Evolutionary conservation across 176 grass and related monocot species (phyloP), one percentile per base, ranked within the genome.

Genomic region (Triticum urartu): DNA sequence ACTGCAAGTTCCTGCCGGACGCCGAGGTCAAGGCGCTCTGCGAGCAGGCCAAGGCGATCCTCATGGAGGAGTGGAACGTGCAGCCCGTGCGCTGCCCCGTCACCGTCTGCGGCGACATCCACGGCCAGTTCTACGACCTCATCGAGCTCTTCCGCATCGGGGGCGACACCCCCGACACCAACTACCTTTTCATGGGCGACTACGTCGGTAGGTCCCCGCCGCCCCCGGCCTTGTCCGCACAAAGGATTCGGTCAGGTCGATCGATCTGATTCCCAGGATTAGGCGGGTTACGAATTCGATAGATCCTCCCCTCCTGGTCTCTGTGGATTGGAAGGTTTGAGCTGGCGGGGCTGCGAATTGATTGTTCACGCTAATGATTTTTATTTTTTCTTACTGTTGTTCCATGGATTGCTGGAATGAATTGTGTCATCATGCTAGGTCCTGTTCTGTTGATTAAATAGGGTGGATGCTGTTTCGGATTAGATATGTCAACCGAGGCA

Each of bases 61-160:
- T 95, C 62, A 93, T 91, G 80, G 89, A 95, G 86, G 91, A 91
- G n/a, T 91, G 91, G 83, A 93, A 93, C 87, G 91, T 95, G 81
- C 94, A 95, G 86, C 89, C 89, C 5, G 90, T 95, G 28, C 92
- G 92, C 43, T 91, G 83, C 79, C 89, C 91, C n/a, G 91, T 93
- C 80, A 88, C 91, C 47, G 77, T 93, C 62, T 95, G 91, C 85
- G 91, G 94, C 64, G 91, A 89, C 83, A 95, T 95, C 86, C 91
- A 93, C 60, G 94, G 94, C 47, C 87, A 89, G 86, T 95, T 95
- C 86, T 88, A 89, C 79, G 94, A 93, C 83, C 91, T 93, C 84
- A 95, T 95, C 84, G 84, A 95, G 91, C 91, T 93, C 15, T 87
- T 93, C 64, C 83, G 84, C 64, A 95, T 90, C 87, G 91, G 84